phyloP scores from a whole-genome alignment of 2,329 filamentous ascomycete genomes.

The Trichoderma guizhouense region DNA sequence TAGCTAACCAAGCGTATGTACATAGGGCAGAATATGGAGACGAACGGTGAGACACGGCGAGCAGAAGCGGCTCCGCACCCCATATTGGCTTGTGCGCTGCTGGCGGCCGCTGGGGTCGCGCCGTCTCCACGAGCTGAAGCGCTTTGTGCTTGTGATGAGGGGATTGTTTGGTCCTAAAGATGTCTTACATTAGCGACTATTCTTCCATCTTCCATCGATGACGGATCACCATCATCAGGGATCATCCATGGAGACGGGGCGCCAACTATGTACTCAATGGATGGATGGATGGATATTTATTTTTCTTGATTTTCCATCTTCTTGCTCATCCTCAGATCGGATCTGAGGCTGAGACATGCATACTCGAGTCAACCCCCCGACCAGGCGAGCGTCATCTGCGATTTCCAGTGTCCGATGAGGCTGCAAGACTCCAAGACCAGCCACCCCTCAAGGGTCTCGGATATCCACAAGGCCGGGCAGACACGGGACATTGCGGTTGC shows the following conservation, averaged over 20 bases:
- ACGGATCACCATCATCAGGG: slow-evolving; percentile 2
- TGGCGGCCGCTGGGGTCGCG: slow-evolving; percentile 14
- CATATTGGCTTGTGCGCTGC: slow-evolving; percentile 13
- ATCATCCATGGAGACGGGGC: slow-evolving; percentile 10
- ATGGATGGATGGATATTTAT: not conserved
- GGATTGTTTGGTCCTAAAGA: slow-evolving; percentile 6
- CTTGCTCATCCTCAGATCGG: not conserved
- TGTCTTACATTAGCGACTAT: slow-evolving; percentile 17
- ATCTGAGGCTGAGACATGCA: not conserved
- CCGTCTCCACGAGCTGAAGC: not conserved
- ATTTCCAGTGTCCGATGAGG: slow-evolving; percentile 2
- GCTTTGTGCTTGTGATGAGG: slow-evolving; percentile 3
- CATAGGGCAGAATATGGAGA: slow-evolving; percentile 14
- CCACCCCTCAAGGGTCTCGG: not conserved
- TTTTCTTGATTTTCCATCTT: not conserved
- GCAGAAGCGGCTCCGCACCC: slow-evolving; percentile 18
- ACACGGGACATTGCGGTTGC: slow-evolving; percentile 7
- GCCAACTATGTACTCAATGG: slow-evolving; percentile 4
- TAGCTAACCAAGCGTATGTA: not conserved
- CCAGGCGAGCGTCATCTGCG: slow-evolving; percentile 1
- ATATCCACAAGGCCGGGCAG: slow-evolving; percentile 3
- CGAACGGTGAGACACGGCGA: slow-evolving; percentile 18
- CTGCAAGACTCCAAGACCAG: not conserved
- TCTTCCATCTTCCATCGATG: not conserved
- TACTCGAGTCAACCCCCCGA: not conserved